These are phyloP conservation scores for Cadophora sp. DNA, from an alignment of 2,329 filamentous ascomycete species.

Conservation along the genomic window DNA sequence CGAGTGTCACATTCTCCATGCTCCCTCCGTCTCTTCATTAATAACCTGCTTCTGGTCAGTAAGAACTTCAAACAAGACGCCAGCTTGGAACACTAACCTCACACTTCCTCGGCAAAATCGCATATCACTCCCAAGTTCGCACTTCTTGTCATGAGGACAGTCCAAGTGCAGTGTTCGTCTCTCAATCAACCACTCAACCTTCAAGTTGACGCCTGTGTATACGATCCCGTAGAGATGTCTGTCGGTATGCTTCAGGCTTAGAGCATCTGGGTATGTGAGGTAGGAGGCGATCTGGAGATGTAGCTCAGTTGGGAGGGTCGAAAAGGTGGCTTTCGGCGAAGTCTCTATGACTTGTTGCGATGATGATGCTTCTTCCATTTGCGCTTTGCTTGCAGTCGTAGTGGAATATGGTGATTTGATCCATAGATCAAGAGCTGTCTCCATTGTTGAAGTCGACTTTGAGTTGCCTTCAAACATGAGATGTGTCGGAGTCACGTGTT, in stretches of 20 bases:
- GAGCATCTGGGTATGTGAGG: conserved; percentile 73
- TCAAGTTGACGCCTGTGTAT: conserved; percentile 68
- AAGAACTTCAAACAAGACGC: background rate
- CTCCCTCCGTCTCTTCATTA: conserved; percentile 65
- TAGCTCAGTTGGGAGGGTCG: conserved; percentile 67
- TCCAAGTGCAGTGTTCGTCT: conserved; percentile 68
- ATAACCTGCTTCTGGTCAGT: conserved; percentile 49
- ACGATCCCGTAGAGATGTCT: conserved; percentile 69
- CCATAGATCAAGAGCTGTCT: background rate
- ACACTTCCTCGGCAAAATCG: conserved; percentile 67
- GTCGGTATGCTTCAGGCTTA: conserved; percentile 72
- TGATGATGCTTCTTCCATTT: background rate
- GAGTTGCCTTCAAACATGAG: conserved; percentile 13
- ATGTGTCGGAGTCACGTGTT: conserved; percentile 13
- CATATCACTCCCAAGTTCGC: conserved; percentile 64
- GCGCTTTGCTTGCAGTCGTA: background rate
- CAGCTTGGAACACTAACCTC: conserved; percentile 51
- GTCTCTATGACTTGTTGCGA: background rate
- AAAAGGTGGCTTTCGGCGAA: background rate
- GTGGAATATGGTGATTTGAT: background rate
- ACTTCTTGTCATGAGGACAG: conserved; percentile 65
- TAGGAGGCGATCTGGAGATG: conserved; percentile 66
- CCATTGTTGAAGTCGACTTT: background rate
- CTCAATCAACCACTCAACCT: conserved; percentile 73
- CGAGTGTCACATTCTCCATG: conserved; percentile 63